Evolutionary conservation across 1,284 basidiomycete genomes (phyloP).

Genomic region (Polyporus tsugae): DNA sequence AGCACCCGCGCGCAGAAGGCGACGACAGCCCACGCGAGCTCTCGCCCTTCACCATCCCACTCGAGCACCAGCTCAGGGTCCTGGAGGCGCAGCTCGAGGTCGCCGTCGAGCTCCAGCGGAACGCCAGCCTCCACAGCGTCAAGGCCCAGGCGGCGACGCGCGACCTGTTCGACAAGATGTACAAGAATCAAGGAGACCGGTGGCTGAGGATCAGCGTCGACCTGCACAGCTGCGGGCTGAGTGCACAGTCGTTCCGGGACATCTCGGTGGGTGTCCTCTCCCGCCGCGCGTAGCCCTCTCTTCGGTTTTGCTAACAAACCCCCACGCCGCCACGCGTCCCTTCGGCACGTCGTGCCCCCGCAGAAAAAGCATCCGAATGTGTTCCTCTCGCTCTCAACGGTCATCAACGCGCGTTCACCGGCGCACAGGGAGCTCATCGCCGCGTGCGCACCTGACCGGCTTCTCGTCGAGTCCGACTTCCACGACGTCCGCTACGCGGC

Average conservation of each 20-base stretch:
- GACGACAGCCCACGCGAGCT: constrained; percentile 51
- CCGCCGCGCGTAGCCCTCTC: background rate
- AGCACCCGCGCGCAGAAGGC: background rate
- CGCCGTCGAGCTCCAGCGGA: constrained; percentile 75
- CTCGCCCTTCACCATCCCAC: constrained; percentile 74
- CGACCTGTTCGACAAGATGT: constrained; percentile 65
- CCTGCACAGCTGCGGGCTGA: constrained; percentile 82
- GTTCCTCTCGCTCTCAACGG: constrained; percentile 82
- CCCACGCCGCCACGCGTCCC: background rate
- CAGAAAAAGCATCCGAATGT: constrained; percentile 74
- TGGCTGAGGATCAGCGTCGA: constrained; percentile 76
- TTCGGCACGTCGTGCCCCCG: background rate
- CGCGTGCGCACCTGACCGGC: constrained; percentile 62
- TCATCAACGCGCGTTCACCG: constrained; percentile 75
- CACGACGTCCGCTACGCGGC: constrained; percentile 61
- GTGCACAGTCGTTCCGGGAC: constrained; percentile 68
- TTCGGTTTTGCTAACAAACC: background rate
- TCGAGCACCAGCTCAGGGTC: constrained; percentile 76
- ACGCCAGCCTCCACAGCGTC: constrained; percentile 84
- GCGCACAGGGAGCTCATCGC: constrained; percentile 67
- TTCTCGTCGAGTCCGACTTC: constrained; percentile 84
- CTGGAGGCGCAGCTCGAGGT: constrained; percentile 80
- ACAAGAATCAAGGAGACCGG: constrained; percentile 53
- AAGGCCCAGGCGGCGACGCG: constrained; percentile 71
- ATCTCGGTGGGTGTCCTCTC: constrained; percentile 61